phyloP scores from a whole-genome alignment of 305 asterid genomes.

The Rubia balearica region DNA sequence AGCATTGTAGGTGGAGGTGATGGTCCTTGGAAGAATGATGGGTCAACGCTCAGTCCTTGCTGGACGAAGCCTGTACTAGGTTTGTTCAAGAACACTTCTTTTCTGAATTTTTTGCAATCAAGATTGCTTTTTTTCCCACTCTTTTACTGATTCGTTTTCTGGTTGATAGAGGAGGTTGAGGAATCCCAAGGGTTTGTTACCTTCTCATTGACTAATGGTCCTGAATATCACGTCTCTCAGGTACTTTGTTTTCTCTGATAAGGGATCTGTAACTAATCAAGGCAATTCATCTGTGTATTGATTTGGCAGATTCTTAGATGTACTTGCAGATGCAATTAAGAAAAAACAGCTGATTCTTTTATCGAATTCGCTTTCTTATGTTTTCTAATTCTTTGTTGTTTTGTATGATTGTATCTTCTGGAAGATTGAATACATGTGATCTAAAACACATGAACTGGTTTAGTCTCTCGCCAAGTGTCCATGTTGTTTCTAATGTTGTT shows the following conservation, averaged over 20 bases:
- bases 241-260: constrained; percentile 28
- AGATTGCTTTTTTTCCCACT: neutral
- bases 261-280: neutral
- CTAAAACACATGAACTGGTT: neutral
- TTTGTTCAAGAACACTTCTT: constrained; percentile 22
- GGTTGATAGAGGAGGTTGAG: constrained; percentile 54
- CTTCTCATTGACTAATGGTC: constrained; percentile 92
- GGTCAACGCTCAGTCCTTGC: constrained; percentile 29
- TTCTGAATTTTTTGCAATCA: neutral
- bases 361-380: neutral
- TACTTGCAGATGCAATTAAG: neutral
- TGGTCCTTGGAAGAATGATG: constrained; percentile 68
- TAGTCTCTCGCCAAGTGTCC: too few relatives aligned
- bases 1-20: constrained; percentile 41
- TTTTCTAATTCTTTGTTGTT: neutral
- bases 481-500: neutral
- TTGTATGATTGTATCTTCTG: neutral
- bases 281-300: neutral
- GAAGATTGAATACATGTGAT: neutral
- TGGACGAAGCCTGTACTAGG: constrained; percentile 82
- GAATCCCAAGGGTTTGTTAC: constrained; percentile 68
- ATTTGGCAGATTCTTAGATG: neutral
- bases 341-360: neutral
- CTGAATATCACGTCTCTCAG: constrained; percentile 99
- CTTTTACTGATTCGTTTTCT: constrained; percentile 10